Evolutionary conservation across 2,329 filamentous ascomycete genomes (phyloP).

Genomic region (Clarireedia monteithiana): DNA sequence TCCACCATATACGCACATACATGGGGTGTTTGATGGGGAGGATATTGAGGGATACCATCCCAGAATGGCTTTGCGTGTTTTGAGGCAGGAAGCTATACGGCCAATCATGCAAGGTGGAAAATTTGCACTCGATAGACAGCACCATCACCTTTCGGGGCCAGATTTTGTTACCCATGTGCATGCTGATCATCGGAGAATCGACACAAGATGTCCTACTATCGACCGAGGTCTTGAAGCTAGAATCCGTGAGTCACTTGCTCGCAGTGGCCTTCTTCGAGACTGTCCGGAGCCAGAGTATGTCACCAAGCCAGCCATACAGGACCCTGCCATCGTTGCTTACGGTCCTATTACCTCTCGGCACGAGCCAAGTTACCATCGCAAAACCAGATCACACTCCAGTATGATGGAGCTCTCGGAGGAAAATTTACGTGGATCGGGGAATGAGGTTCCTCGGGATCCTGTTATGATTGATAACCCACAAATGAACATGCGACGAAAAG

Average conservation of each 20-base stretch:
- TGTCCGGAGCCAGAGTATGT: slow-evolving; percentile 7
- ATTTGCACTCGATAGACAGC: neutral
- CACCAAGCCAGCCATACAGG: slow-evolving; percentile 4
- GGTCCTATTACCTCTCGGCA: neutral
- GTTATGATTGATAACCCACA: neutral
- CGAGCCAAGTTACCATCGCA: neutral
- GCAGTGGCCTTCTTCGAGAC: slow-evolving; percentile 4
- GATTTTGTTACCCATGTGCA: neutral
- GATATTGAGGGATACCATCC: neutral
- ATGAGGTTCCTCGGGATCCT: neutral
- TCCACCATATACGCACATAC: neutral
- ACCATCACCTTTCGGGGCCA: neutral
- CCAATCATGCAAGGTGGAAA: neutral
- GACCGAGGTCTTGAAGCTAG: slow-evolving; percentile 4
- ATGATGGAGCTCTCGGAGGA: neutral
- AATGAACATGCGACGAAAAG: neutral
- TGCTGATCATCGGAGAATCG: neutral
- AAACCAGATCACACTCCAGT: neutral
- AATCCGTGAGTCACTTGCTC: slow-evolving; percentile 6
- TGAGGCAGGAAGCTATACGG: slow-evolving; percentile 2
- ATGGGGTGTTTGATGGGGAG: neutral
- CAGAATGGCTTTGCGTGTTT: slow-evolving; percentile 2
- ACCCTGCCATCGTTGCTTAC: slow-evolving; percentile 22
- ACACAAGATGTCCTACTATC: neutral
- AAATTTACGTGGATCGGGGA: no score